Percentiles rank a stretch among this genome's conserved stretches.
These are phyloP conservation scores for Pseudogymnoascus destructans DNA, from an alignment of 2,329 filamentous ascomycete species.

Conservation along the genomic window DNA sequence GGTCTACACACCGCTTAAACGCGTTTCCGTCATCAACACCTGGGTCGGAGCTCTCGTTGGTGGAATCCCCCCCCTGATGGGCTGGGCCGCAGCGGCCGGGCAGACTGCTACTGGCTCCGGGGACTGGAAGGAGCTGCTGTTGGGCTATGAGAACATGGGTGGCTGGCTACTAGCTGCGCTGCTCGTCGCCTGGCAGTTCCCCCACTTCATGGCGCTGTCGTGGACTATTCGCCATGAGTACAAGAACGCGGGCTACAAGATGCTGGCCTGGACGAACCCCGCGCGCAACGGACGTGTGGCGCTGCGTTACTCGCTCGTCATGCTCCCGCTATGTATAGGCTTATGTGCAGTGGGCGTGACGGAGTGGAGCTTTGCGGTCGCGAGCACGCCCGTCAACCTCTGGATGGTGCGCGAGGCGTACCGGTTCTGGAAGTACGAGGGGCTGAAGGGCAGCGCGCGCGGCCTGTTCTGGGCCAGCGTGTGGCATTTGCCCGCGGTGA, in stretches of 20 bases:
- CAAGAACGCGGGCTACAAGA: conserved; percentile 51
- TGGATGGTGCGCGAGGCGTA: conserved; percentile 77
- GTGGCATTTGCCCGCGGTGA: conserved; percentile 82
- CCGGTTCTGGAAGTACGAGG: conserved; percentile 66
- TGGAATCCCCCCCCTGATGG: conserved; percentile 91
- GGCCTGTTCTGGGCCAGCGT: conserved; percentile 94
- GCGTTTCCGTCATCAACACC: conserved; percentile 74
- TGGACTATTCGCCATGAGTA: conserved; percentile 88
- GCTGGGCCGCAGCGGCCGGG: conserved; percentile 88
- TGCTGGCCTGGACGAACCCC: conserved; percentile 81
- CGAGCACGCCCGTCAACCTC: conserved; percentile 67
- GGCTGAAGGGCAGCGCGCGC: conserved; percentile 66
- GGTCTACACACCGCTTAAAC: conserved; percentile 85
- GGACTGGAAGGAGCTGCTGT: conserved; percentile 64
- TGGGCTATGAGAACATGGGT: conserved; percentile 55
- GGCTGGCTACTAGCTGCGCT: conserved; percentile 81
- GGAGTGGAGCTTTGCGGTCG: conserved; percentile 70
- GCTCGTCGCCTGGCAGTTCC: conserved; percentile 93
- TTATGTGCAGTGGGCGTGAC: conserved; percentile 72
- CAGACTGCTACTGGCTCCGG: conserved; percentile 67
- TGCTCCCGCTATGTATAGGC: conserved; percentile 73
- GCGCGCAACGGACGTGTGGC: conserved; percentile 76
- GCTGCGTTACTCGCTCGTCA: conserved; percentile 70
- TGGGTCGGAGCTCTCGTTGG: conserved; percentile 92
- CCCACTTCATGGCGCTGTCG: conserved; percentile 91